These are phyloP conservation scores for Triglochin maritima DNA, from an alignment of 106 monocot species.

Conservation along the genomic window DNA sequence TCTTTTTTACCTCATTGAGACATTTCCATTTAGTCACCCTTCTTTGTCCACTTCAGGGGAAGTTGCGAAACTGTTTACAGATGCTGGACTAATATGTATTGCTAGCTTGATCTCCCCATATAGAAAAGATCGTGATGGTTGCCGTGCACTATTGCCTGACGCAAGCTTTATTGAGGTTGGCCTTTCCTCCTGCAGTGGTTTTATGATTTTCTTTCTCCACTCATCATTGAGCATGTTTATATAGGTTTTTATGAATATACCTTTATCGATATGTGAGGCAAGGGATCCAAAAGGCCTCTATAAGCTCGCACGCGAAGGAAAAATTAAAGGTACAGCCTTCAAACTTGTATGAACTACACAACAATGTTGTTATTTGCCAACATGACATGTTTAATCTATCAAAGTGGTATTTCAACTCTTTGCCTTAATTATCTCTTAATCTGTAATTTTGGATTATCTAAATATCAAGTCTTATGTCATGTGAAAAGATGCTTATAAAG, in stretches of 20 bases:
- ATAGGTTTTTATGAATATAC: slow-evolving; percentile 85
- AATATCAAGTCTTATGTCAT: no score
- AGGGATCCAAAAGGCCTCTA: slow-evolving; percentile 90
- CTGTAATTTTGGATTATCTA: no score
- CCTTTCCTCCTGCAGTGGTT: neutral
- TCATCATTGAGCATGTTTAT: neutral
- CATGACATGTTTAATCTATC: no score
- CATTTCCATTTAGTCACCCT: neutral
- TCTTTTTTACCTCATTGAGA: neutral
- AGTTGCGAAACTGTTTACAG: slow-evolving; percentile 79
- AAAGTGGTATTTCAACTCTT: no score
- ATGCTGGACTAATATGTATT: slow-evolving; percentile 82
- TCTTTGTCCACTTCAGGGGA: slow-evolving; percentile 38
- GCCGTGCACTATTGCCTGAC: slow-evolving; percentile 54
- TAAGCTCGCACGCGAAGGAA: slow-evolving; percentile 88
- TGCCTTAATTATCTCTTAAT: no score
- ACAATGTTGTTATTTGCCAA: no score
- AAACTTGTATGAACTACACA: neutral
- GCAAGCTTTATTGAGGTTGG: slow-evolving; percentile 53
- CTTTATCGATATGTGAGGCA: slow-evolving; percentile 69
- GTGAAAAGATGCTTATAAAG: no score
- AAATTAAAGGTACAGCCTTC: slow-evolving; percentile 53
- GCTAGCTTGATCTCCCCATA: slow-evolving; percentile 90
- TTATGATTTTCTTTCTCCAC: neutral
- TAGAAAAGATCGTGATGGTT: slow-evolving; percentile 66